Conservation (phyloP, 257 asterid genomes). For the Gentiana dahurica region DNA sequence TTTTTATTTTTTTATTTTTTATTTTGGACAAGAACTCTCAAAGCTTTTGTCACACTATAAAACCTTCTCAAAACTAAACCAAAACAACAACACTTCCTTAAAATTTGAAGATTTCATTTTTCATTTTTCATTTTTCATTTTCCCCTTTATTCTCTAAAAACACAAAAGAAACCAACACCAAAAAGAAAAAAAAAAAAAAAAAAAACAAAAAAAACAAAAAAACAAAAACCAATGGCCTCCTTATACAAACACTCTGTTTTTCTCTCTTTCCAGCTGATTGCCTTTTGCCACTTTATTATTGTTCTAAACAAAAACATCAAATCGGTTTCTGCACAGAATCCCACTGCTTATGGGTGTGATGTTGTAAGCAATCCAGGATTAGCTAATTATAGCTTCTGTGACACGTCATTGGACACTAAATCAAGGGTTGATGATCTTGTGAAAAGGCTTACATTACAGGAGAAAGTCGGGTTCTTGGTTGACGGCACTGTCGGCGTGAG, state of each 20-base stretch:
- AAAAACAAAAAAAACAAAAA: too few species aligned
- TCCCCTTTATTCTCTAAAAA: too few species aligned
- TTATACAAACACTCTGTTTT: neutral
- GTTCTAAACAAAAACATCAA: neutral
- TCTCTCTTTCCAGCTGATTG: neutral
- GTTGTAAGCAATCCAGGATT: conserved; percentile 7
- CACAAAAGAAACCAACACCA: too few species aligned
- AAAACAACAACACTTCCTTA: too few species aligned
- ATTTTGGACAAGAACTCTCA: too few species aligned
- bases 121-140: too few species aligned
- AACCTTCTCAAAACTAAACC: too few species aligned
- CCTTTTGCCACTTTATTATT: conserved; percentile 1
- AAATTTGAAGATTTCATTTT: too few species aligned
- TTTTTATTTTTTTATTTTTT: too few species aligned
- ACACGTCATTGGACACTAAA: conserved; percentile 14
- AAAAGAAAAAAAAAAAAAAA: too few species aligned
- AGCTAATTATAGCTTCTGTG: conserved; percentile 21
- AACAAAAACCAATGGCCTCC: too few species aligned
- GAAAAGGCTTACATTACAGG: conserved; percentile 26
- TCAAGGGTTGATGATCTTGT: conserved; percentile 28
- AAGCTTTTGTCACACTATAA: too few species aligned
- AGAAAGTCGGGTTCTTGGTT: conserved; percentile 28
- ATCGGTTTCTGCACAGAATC: conserved; percentile 18
- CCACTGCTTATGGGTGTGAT: conserved; percentile 27
- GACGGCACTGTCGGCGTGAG: conserved; percentile 13